Conservation (phyloP, 2,329 filamentous ascomycete species). For the Cercospora brassicicola region DNA sequence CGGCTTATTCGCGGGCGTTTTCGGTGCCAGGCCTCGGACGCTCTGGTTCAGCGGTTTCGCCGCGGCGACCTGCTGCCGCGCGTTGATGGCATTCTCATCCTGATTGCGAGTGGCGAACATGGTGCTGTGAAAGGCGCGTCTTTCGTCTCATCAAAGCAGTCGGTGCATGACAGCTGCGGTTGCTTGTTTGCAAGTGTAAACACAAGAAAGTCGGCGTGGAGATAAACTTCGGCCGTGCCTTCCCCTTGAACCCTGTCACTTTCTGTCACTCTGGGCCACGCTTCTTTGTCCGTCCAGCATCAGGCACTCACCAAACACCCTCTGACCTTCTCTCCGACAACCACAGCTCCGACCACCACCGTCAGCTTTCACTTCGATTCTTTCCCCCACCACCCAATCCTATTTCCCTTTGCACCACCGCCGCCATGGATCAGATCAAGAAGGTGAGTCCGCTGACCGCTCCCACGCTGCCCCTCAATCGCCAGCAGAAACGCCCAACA, state of each 20-base stretch:
- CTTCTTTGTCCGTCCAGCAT: constrained; percentile 1
- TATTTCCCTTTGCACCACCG: constrained; percentile 13
- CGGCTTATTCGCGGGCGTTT: constrained; percentile 73
- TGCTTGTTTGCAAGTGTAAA: constrained; percentile 2
- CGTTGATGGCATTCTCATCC: constrained; percentile 83
- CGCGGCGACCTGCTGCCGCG: constrained; percentile 68
- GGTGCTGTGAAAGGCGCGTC: constrained; percentile 22
- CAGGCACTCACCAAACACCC: neutral
- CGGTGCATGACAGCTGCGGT: neutral
- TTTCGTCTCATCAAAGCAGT: neutral
- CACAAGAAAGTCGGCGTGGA: constrained; percentile 1
- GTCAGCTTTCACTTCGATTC: neutral
- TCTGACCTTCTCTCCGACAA: neutral
- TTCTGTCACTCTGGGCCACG: neutral
- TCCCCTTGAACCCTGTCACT: constrained; percentile 7
- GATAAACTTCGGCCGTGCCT: neutral
- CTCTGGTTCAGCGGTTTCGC: constrained; percentile 71
- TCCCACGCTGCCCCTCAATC: constrained; percentile 31
- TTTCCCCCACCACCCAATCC: neutral
- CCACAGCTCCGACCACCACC: constrained; percentile 9
- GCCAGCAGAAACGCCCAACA: constrained; percentile 19
- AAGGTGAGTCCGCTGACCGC: constrained; percentile 37
- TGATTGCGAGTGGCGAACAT: constrained; percentile 76
- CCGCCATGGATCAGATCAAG: constrained; percentile 47
- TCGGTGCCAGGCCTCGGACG: constrained; percentile 62